A percentile compares a stretch with the other conserved stretches of the same genome.
Evolutionary conservation across 768 basidiomycete species (phyloP).

Genomic region (Panaeolus papilionaceus): DNA sequence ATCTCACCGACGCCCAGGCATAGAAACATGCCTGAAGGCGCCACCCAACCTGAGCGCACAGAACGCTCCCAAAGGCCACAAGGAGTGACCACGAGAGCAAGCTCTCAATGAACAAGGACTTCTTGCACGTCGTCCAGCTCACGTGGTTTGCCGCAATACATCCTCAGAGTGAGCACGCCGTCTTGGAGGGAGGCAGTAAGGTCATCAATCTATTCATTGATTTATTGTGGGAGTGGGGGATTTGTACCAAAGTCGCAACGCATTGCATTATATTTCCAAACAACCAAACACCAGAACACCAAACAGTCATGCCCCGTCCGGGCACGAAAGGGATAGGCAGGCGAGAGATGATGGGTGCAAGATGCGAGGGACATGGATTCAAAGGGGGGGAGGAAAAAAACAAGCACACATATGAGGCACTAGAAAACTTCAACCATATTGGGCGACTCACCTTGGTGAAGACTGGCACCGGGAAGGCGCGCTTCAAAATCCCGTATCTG

Average conservation of each 20-base stretch:
- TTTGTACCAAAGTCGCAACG: slow-evolving; percentile 14
- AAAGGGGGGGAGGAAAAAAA: slow-evolving; percentile 16
- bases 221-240: slow-evolving; percentile 11
- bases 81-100: background rate
- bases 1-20: slow-evolving; percentile 9
- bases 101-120: slow-evolving; percentile 42
- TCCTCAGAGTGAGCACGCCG: slow-evolving; percentile 63
- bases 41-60: slow-evolving; percentile 10
- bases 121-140: slow-evolving; percentile 53
- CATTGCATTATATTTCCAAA: slow-evolving; percentile 9
- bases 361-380: slow-evolving; percentile 9
- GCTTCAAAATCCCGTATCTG: slow-evolving; percentile 33
- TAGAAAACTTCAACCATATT: slow-evolving; percentile 3
- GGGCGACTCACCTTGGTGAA: slow-evolving; percentile 32
- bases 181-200: slow-evolving; percentile 61
- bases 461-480: slow-evolving; percentile 32
- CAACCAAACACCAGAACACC: slow-evolving; percentile 13
- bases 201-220: slow-evolving; percentile 51
- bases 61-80: background rate
- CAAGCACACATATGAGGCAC: slow-evolving; percentile 14
- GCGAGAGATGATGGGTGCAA: background rate
- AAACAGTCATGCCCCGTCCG: slow-evolving; percentile 10
- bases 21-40: background rate
- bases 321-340: slow-evolving; percentile 16
- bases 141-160: slow-evolving; percentile 55